Conservation (phyloP, 2,329 filamentous ascomycete genomes). For the Ophioceras dolichostomum region DNA sequence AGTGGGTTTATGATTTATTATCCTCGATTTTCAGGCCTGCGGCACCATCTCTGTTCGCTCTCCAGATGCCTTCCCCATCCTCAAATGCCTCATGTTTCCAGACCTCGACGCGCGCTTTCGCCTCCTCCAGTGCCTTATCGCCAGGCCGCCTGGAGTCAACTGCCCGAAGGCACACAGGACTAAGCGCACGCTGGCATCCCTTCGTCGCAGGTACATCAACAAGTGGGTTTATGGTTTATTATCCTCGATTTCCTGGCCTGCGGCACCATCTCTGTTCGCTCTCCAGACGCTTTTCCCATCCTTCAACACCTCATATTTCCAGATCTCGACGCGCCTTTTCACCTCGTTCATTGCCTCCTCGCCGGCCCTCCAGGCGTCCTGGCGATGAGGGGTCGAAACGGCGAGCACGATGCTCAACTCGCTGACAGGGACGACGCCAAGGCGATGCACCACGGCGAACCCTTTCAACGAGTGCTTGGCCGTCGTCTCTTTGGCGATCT, state of each 20-base stretch:
- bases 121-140: constrained; percentile 78
- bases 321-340: constrained; percentile 83
- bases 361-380: constrained; percentile 75
- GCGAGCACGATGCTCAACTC: constrained; percentile 90
- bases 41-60: constrained; percentile 70
- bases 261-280: constrained; percentile 66
- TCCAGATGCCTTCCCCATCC: constrained; percentile 67
- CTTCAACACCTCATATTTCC: constrained; percentile 81
- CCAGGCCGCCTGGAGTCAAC: constrained; percentile 81
- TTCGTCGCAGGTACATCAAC: too few relatives aligned
- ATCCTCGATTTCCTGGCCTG: constrained; percentile 34
- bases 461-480: constrained; percentile 54
- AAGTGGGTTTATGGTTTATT: too few relatives aligned
- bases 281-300: constrained; percentile 71
- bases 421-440: constrained; percentile 77
- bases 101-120: constrained; percentile 81
- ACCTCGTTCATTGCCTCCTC: constrained; percentile 82
- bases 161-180: too few relatives aligned
- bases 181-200: too few relatives aligned
- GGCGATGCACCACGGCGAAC: constrained; percentile 71
- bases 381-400: constrained; percentile 70
- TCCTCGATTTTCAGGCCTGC: constrained; percentile 34
- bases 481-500: constrained; percentile 46
- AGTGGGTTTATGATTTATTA: too few relatives aligned
- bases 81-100: constrained; percentile 87